phyloP scores from a whole-genome alignment of 1,284 basidiomycete genomes.

The Cutaneotrichosporon sp. region DNA sequence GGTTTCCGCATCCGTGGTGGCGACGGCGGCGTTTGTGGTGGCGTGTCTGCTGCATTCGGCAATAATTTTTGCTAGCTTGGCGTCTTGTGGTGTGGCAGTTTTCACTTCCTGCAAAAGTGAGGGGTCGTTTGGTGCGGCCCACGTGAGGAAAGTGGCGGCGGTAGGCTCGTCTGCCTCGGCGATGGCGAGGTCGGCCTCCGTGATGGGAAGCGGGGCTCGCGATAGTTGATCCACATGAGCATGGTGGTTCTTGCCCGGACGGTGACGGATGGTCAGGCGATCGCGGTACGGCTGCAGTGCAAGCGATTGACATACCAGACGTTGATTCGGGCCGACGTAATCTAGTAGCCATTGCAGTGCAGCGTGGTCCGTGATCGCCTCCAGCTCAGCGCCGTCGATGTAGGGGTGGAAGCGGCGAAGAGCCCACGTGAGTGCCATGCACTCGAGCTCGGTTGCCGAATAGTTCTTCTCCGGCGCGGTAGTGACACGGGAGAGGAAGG shows the following conservation, averaged over 20 bases:
- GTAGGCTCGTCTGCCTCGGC: not conserved
- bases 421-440: not conserved
- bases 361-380: not conserved
- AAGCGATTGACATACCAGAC: not conserved
- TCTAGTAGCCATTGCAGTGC: not conserved
- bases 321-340: not conserved
- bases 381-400: not conserved
- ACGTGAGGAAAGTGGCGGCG: not conserved
- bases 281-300: not conserved
- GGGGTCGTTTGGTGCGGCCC: too few relatives aligned
- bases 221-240: not conserved
- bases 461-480: not conserved
- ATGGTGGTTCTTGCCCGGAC: not conserved
- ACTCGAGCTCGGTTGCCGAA: not conserved
- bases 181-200: too few relatives aligned
- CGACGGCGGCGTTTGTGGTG: too few relatives aligned
- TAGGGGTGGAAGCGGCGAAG: not conserved
- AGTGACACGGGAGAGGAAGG: not conserved
- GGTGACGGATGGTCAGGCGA: not conserved
- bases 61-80: too few relatives aligned
- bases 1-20: too few relatives aligned
- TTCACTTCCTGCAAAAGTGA: too few relatives aligned
- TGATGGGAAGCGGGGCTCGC: not conserved
- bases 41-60: too few relatives aligned
- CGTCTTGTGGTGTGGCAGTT: too few relatives aligned